Base-by-base conservation (phyloP, 805 yeast genomes). In the Candida multigemmis region DNA sequence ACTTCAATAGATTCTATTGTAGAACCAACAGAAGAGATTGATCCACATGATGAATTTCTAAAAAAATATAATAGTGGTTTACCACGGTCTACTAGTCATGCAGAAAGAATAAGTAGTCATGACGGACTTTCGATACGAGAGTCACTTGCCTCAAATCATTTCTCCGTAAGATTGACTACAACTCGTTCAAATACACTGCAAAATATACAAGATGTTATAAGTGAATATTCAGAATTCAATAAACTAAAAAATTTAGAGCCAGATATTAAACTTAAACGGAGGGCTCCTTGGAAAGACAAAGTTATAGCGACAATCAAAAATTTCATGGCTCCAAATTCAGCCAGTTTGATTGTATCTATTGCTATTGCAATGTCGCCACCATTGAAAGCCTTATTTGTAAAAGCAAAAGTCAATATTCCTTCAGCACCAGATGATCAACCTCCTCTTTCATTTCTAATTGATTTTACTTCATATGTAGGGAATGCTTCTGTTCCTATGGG, bases 401-500 rank as follows among this genome's bases (percentile, higher is more conserved):
- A 29, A 7, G 35, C 48, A 4, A 24, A 24, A 3, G 41, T 47
- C 26, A 51, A 66, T 34, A 65, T 86, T 16, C 79, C 71, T 6
- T 42, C 68, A 26, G 96, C 96, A 0, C 97, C 97, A 0, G 97
- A 89, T 50, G 62, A 65, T 1, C 61, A 65, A 30, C 96, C 96
- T 0, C 87, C 93, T 0, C 60, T 89, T 16, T 84, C 84, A 19
- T 87, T 87, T 37, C 30, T 87, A 4, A 81, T 89, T 74, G 95
- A 89, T 46, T 73, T 77, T 37, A 65, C 89, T 0, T 46, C 71
- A 2, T 89, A 89, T 46, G 59, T 89, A 6, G 95, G 95, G 0
- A 74, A 74, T 15, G 96, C 96, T 0, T 74, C 82, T 26, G 94
- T 89, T 18, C 97, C 96, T 1, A 52, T 84, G 32, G 97, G 96